Evolutionary conservation across 176 grass and related monocot genomes (phyloP).

Genomic region (Zea luxurians): DNA sequence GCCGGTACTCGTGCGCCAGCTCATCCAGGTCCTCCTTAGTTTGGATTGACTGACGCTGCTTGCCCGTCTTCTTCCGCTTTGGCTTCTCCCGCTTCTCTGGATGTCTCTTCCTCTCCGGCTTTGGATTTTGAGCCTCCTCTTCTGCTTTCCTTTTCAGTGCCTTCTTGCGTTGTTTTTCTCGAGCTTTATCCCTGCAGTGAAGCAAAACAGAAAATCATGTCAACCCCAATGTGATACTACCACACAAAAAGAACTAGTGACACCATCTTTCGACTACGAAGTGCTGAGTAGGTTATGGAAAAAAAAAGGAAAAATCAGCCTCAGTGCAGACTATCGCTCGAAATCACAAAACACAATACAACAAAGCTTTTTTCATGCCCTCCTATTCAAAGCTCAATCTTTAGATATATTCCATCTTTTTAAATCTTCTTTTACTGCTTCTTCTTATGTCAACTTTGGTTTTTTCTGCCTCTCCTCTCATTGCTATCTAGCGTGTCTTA

Average conservation of each 20-base stretch:
- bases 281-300: neutral
- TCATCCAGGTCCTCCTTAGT: constrained; percentile 94
- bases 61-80: constrained; percentile 81
- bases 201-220: constrained; percentile 10
- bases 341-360: neutral
- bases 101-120: constrained; percentile 51
- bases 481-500: too few species aligned
- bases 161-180: constrained; percentile 83
- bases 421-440: too few species aligned
- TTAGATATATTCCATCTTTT: too few species aligned
- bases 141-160: constrained; percentile 69
- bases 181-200: constrained; percentile 66
- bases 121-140: constrained; percentile 51
- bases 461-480: too few species aligned
- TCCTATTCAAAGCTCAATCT: too few species aligned
- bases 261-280: neutral
- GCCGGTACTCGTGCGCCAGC: constrained; percentile 68
- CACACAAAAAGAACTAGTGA: neutral
- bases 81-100: constrained; percentile 42
- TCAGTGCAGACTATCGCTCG: neutral
- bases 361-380: too few species aligned
- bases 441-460: too few species aligned
- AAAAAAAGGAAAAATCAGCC: neutral
- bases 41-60: constrained; percentile 64
- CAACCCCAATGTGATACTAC: neutral